Evolutionary conservation across 352 stramenopile genomes (phyloP).

Genomic region (Globisporangium irregulare): DNA sequence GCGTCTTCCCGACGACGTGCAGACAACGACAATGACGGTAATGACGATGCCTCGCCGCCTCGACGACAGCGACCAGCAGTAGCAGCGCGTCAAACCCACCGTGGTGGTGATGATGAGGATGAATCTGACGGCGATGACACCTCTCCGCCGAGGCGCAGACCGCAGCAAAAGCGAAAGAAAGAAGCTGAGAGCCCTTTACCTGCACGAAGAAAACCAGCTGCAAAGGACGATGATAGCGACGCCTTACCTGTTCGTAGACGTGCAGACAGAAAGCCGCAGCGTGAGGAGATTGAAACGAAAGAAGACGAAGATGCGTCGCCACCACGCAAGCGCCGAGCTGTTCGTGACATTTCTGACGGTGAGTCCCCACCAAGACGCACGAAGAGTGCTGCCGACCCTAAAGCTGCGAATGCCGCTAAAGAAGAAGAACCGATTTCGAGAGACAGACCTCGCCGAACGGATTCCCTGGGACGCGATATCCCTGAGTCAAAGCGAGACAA

Average conservation of each 20-base stretch:
- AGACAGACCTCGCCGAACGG: constrained; percentile 16
- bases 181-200: neutral
- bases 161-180: constrained; percentile 1
- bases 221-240: constrained; percentile 21
- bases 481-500: constrained; percentile 2
- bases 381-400: neutral
- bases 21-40: constrained; percentile 16
- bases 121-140: constrained; percentile 19
- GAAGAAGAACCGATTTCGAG: neutral
- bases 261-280: neutral
- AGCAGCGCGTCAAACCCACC: neutral
- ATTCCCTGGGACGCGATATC: constrained; percentile 25
- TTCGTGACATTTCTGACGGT: neutral
- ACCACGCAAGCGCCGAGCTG: constrained; percentile 13
- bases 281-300: constrained; percentile 4
- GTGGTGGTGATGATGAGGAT: neutral
- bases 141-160: constrained; percentile 20
- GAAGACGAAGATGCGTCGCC: constrained; percentile 21
- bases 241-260: constrained; percentile 25
- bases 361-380: constrained; percentile 1
- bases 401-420: neutral
- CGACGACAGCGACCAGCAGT: constrained; percentile 17
- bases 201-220: neutral
- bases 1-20: neutral
- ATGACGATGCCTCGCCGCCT: constrained; percentile 24